Percentiles rank a stretch among this genome's conserved stretches.
Evolutionary conservation across 768 basidiomycete genomes (phyloP).

Genomic region (Coprinopsis cinerea): DNA sequence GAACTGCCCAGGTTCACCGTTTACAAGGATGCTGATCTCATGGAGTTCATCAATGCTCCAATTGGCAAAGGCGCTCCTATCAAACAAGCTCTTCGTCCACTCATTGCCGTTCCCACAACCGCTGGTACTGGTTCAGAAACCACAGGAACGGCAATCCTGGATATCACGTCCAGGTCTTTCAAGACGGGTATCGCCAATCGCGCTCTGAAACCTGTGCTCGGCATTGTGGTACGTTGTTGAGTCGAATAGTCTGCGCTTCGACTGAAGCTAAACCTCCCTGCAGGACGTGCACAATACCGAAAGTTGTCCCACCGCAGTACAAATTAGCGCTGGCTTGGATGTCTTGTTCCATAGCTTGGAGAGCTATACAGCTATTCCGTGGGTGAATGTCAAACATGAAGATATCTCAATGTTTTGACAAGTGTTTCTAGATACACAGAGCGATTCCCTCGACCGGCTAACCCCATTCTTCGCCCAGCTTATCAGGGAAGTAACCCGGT

Average conservation of each 20-base stretch:
- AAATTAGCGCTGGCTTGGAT: constrained; percentile 92
- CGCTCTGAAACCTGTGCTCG: constrained; percentile 85
- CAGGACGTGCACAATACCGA: constrained; percentile 87
- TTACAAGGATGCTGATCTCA: constrained; percentile 87
- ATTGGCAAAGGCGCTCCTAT: constrained; percentile 90
- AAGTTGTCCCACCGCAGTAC: constrained; percentile 84
- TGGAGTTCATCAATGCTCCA: constrained; percentile 97
- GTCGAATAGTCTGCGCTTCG: not conserved
- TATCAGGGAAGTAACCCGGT: constrained; percentile 94
- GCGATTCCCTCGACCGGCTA: constrained; percentile 81
- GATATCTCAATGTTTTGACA: not conserved
- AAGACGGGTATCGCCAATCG: constrained; percentile 96
- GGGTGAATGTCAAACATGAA: constrained; percentile 21
- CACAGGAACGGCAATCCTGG: constrained; percentile 90
- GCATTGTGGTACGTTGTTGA: constrained; percentile 51
- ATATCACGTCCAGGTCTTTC: constrained; percentile 87
- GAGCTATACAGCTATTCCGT: constrained; percentile 93
- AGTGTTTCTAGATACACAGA: constrained; percentile 65
- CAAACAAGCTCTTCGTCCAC: constrained; percentile 62
- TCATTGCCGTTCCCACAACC: constrained; percentile 75
- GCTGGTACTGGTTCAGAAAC: constrained; percentile 93
- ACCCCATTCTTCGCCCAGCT: constrained; percentile 86
- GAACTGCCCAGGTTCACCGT: constrained; percentile 61
- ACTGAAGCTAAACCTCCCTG: not conserved
- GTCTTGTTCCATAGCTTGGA: constrained; percentile 96